A percentile compares a stretch with the other conserved stretches of the same genome.
phyloP scores from a whole-genome alignment of 1,284 basidiomycete species.

The Rugiboletus extremiorientalis region DNA sequence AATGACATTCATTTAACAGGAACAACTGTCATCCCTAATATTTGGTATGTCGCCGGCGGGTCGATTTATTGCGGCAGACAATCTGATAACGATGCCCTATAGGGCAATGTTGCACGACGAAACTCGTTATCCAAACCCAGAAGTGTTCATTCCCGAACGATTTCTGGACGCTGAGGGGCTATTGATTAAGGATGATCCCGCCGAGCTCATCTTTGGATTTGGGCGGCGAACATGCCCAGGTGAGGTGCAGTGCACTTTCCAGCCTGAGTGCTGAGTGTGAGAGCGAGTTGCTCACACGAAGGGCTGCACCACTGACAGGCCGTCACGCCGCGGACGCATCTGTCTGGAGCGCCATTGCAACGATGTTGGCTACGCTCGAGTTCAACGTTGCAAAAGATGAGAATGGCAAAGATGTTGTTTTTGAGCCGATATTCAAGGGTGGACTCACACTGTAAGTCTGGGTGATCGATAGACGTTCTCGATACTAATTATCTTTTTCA shows the following conservation, averaged over 20 bases:
- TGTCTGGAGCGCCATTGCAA: conserved; percentile 13
- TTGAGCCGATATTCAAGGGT: neutral
- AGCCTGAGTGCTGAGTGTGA: no score
- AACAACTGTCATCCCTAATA: conserved; percentile 13
- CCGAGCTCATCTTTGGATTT: conserved; percentile 16
- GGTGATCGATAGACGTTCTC: neutral
- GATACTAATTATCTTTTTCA: neutral
- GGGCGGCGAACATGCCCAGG: conserved; percentile 20
- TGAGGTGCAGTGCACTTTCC: neutral
- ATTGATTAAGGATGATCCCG: conserved; percentile 12
- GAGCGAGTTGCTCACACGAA: neutral
- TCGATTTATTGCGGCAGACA: no score
- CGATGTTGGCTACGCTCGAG: conserved; percentile 16
- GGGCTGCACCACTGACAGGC: neutral
- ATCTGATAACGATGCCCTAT: neutral
- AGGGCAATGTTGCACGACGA: conserved; percentile 24
- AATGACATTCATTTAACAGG: neutral
- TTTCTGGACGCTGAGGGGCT: conserved; percentile 13
- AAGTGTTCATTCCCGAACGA: conserved; percentile 21
- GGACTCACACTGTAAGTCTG: conserved; percentile 3
- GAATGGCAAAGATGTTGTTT: conserved; percentile 2
- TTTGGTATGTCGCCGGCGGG: conserved; percentile 8
- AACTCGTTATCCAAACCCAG: conserved; percentile 14
- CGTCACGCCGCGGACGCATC: conserved; percentile 14
- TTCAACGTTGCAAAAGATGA: conserved; percentile 9